Base-by-base conservation (phyloP, 1,284 basidiomycete species). In the Exsudoporus floridanus region DNA sequence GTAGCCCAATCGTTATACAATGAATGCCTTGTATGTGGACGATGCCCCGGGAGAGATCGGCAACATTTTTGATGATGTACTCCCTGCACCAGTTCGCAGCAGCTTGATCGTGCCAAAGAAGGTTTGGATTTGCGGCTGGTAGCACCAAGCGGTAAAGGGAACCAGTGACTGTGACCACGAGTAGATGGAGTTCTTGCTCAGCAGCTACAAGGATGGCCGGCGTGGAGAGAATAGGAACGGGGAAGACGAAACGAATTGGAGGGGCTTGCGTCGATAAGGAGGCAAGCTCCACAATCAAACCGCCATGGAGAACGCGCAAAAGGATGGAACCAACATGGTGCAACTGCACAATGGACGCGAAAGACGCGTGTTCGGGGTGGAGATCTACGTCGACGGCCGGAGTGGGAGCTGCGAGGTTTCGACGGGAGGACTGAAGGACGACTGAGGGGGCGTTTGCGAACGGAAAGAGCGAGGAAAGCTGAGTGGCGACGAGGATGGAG, bases 61-160 rank as follows among this genome's bases (percentile, higher is more conserved):
- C 66, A n/a, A 76, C 66, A 50, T 75, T 79, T 61, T 75, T 78
- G 59, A 92, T 78, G 55, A 79, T 74, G 67, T 90, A 83, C 70
- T 92, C 90, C 54, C 79, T 79, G 60, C 78, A 82, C 80, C 80
- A 86, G 49, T 84, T 78, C 43, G 75, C 74, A 33, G 74, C 69
- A 31, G 74, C 71, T 46, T 78, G 77, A 52, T 78, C 73, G 41
- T 77, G 73, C 88, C 88, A 89, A 47, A 88, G 70, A 33, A 79
- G 73, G 36, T 73, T 71, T 13, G 74, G 74, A 45, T 71, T 70
- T 44, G 74, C 74, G n/a, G 86, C 61, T 6, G 89, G 84, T 49
- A 96, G 75, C 2, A 84, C 78, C 33, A 95, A 62, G 33, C 89
- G 82, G 69, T 88, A 92, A n/a, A 96, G 74, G 13, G 88, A 88